These are phyloP conservation scores for Beauveria pseudobassiana DNA, from an alignment of 2,329 filamentous ascomycete species.

Conservation along the genomic window DNA sequence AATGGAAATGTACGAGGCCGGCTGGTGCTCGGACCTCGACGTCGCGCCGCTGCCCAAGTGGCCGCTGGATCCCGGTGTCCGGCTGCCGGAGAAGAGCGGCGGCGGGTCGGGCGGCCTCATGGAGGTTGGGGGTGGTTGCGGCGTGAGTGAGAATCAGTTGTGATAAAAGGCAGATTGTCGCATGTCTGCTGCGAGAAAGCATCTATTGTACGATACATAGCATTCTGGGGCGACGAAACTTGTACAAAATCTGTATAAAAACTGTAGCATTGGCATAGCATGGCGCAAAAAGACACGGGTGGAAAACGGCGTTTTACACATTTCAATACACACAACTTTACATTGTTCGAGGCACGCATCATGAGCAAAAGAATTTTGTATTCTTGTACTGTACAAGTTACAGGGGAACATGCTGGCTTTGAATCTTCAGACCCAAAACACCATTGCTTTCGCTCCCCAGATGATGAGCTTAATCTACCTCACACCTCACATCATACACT, in stretches of 20 bases:
- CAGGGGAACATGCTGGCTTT: slow-evolving; percentile 10
- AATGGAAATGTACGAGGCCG: slow-evolving; percentile 81
- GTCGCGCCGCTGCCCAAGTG: slow-evolving; percentile 60
- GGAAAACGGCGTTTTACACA: neutral
- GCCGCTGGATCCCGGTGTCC: slow-evolving; percentile 55
- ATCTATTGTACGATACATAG: neutral
- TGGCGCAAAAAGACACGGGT: neutral
- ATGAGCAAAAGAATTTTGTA: slow-evolving; percentile 3
- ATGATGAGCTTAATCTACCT: neutral
- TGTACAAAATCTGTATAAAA: slow-evolving; percentile 3
- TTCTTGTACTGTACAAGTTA: slow-evolving; percentile 22
- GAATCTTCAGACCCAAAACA: neutral
- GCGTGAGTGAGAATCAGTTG: slow-evolving; percentile 11
- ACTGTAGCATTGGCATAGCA: neutral
- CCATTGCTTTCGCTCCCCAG: neutral
- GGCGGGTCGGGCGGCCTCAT: slow-evolving; percentile 51
- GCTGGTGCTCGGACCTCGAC: slow-evolving; percentile 57
- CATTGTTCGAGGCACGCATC: neutral
- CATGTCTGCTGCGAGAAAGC: neutral
- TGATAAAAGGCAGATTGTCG: neutral
- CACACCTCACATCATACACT: neutral
- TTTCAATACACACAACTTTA: neutral
- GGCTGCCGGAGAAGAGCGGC: neutral
- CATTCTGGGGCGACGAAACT: neutral
- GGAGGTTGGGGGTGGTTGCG: slow-evolving; percentile 45